Base-by-base conservation (phyloP, 805 yeast species). In the Candida patagonica region DNA sequence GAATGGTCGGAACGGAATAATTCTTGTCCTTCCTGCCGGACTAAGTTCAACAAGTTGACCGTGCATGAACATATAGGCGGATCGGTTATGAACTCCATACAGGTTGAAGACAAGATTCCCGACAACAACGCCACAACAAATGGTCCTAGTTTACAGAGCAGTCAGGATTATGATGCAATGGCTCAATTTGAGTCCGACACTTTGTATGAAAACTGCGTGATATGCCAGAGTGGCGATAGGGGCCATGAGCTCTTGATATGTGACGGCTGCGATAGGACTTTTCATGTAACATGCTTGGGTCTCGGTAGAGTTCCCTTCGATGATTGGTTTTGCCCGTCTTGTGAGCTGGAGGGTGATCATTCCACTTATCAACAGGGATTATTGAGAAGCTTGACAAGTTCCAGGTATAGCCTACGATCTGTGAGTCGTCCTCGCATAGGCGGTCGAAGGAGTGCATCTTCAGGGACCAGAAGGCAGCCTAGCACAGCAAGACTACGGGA, bases 1-100 rank as follows among this genome's bases (percentile, higher is more conserved):
- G 63, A 66, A 22, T 80, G 88, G 88, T 57, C 71, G 16, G 56
- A 63, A 27, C 65, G 71, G 29, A 73, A 80, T 19, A 74, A 72
- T 52, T 30, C 35, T 30, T 24, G 24, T 23, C 84, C 84, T 2
- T 70, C 76, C 4, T 77, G 84, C 50, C 70, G 84, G 16, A 50
- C 64, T 23, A 60, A 61, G 32, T 76, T 66, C 41, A 48, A 48
- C 30, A 20, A 21, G 23, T 32, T 50, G 19, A 26, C 29, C 7
- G 30, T 48, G 3, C 27, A 36, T 17, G 30, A 20, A 32, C 26
- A 25, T 15, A 8, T 19, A 21, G 42, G 30, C 6, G 35, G 40
- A 8, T 30, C 43, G 13, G 26, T 17, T 31, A 19, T 26, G 20
- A 31, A 35, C 12, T 7, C 24, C 13, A 21, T 38, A 13, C n/a